Conservation (phyloP, 371 early-diverging fungal genomes). For the Gilbertella persicaria region DNA sequence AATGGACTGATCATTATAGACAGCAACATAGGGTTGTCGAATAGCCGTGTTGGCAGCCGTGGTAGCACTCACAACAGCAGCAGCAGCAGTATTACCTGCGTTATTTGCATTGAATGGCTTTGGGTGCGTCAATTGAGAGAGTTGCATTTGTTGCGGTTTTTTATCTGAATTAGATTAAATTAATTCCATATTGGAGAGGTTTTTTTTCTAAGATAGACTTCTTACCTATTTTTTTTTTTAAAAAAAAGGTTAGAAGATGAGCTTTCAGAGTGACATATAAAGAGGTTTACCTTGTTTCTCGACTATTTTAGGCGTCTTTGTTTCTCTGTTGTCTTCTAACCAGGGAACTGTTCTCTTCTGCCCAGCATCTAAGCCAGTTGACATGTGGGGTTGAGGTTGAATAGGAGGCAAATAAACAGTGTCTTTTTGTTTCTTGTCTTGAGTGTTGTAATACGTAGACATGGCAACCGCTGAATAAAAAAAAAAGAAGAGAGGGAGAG, state of each 20-base stretch:
- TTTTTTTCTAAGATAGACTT: background rate
- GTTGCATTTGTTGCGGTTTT: conserved; percentile 30
- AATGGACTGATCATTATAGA: conserved; percentile 17
- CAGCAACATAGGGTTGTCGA: background rate
- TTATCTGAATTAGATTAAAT: background rate
- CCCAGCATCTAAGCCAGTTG: conserved; percentile 12
- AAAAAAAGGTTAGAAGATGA: background rate
- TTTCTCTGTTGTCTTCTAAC: conserved; percentile 17
- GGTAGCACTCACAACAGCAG: background rate
- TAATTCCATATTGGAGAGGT: background rate
- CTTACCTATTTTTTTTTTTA: conserved; percentile 2
- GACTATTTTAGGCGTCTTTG: conserved; percentile 13
- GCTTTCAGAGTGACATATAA: background rate
- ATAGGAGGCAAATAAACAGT: conserved; percentile 12
- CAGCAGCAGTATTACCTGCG: background rate
- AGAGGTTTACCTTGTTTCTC: conserved; percentile 10
- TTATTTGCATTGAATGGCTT: background rate
- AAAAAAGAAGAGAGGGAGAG: too few relatives aligned
- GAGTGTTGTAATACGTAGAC: conserved; percentile 1
- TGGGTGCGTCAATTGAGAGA: conserved; percentile 21
- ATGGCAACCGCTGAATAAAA: too few relatives aligned
- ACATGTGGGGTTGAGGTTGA: conserved; percentile 1
- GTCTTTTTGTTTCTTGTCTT: background rate
- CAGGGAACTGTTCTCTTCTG: conserved; percentile 20
- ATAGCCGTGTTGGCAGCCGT: conserved; percentile 1